Evolutionary conservation across 257 asterid species (phyloP), one percentile per base, ranked within the genome.

Genomic region (Petrea volubilis): DNA sequence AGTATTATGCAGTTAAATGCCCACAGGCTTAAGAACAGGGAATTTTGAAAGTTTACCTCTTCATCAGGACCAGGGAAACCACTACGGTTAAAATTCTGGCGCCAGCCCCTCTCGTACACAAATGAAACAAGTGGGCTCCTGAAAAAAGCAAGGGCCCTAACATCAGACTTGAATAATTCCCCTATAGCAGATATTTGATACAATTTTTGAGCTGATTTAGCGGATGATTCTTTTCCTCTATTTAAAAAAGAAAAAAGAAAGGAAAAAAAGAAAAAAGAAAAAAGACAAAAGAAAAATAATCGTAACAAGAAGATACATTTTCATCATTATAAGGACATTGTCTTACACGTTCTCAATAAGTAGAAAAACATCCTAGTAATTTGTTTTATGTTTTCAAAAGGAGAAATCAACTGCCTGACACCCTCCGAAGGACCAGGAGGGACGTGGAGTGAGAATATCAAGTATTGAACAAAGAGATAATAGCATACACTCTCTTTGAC

Each of bases 21-120:
- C 5, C 38, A 31, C n/a, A n/a, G n/a, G n/a, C n/a, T n/a, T n/a
- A n/a, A n/a, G n/a, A n/a, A n/a, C 6, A 46, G 15, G 15, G 68
- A 67, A 7, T 46, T 56, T 55, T n/a, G 15, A 43, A 0, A 15
- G 21, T 60, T 79, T 84, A 95, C 99, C 99, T 95, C 99, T 87
- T 92, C 92, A 43, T 90, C 96, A 13, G 92, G 97, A 72, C 99
- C 99, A 64, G 99, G 99, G 75, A 95, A 95, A 64, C 99, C 98
- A 61, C 96, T 84, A 47, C 81, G 83, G 74, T 61, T 87, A 80
- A 95, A 95, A 69, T 80, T 85, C 76, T 95, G 99, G 70, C 97
- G 98, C 99, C 99, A 95, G 58, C 98, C 98, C 73, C 99, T 92
- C 90, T 92, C 99, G 63, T 95, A 95, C 71, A 88, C 83, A 76